phyloP scores from a whole-genome alignment of 164 flowering plant species.

The Saururus chinensis region DNA sequence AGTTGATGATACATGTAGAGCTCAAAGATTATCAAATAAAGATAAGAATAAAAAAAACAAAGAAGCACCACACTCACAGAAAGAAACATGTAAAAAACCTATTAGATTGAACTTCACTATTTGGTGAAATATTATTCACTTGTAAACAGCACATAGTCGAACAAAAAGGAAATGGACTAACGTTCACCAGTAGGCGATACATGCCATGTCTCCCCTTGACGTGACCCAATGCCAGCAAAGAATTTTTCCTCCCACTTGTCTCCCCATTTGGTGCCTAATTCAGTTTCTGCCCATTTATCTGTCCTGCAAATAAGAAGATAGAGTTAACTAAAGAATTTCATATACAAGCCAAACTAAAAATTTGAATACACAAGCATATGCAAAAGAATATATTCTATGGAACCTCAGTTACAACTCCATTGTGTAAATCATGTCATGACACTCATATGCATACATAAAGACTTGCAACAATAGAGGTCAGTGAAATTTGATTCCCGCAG shows the following conservation, averaged over 20 bases:
- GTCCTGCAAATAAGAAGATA: constrained; percentile 49
- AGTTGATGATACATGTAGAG: no score
- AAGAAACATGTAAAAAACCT: no score
- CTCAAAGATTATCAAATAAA: no score
- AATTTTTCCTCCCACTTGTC: constrained; percentile 99
- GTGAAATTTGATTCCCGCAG: neutral
- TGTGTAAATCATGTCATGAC: neutral
- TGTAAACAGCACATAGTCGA: no score
- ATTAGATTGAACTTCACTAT: no score
- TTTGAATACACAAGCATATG: neutral
- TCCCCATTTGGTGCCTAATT: constrained; percentile 97
- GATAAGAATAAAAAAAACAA: no score
- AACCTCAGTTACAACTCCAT: neutral
- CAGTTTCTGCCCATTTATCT: constrained; percentile 99
- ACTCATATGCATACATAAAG: neutral
- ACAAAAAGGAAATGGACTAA: constrained; percentile 24
- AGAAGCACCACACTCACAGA: no score
- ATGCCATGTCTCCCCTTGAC: constrained; percentile 99
- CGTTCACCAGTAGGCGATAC: constrained; percentile 77
- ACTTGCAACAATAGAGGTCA: neutral
- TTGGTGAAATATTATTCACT: no score
- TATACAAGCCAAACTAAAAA: neutral
- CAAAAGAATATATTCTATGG: neutral
- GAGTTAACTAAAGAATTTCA: neutral
- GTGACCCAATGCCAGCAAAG: constrained; percentile 85